Conservation (phyloP, 1,284 basidiomycete genomes). For the Melanopsichium pennsylvanicum region DNA sequence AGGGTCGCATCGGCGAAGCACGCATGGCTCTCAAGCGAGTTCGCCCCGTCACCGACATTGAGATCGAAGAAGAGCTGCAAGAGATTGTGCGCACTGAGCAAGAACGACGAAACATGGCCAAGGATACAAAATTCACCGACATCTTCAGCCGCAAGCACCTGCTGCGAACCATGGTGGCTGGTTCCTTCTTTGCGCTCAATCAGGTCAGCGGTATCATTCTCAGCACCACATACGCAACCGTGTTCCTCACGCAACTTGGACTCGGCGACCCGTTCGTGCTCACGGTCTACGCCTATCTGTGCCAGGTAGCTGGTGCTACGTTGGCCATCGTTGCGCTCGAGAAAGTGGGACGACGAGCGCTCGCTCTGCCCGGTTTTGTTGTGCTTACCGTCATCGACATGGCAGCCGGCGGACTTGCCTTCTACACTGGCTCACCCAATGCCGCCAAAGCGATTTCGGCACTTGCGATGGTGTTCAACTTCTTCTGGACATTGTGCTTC, state of each 20-base stretch:
- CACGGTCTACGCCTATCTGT: conserved; percentile 46
- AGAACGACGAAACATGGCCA: conserved; percentile 36
- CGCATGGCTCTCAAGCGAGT: conserved; percentile 34
- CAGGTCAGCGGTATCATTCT: conserved; percentile 57
- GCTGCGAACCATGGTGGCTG: conserved; percentile 49
- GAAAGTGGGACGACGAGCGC: conserved; percentile 44
- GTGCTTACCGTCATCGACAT: conserved; percentile 47
- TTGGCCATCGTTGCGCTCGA: conserved; percentile 52
- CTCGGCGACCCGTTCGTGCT: conserved; percentile 49
- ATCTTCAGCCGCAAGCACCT: conserved; percentile 49
- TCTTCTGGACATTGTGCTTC: conserved; percentile 54
- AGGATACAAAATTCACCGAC: conserved; percentile 45
- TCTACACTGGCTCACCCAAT: conserved; percentile 10
- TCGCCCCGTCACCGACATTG: conserved; percentile 33
- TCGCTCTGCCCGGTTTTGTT: conserved; percentile 49
- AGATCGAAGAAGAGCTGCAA: conserved; percentile 47
- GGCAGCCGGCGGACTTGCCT: conserved; percentile 43
- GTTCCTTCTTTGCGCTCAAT: conserved; percentile 56
- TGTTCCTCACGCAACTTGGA: conserved; percentile 50
- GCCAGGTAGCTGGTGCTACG: conserved; percentile 44
- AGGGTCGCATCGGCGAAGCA: conserved; percentile 50
- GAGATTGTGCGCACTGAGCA: conserved; percentile 46
- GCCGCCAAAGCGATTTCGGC: conserved; percentile 46
- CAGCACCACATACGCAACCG: conserved; percentile 52
- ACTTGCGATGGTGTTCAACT: conserved; percentile 56